Conservation (phyloP, 768 basidiomycete species). For the Leccinum longicurvipes region DNA sequence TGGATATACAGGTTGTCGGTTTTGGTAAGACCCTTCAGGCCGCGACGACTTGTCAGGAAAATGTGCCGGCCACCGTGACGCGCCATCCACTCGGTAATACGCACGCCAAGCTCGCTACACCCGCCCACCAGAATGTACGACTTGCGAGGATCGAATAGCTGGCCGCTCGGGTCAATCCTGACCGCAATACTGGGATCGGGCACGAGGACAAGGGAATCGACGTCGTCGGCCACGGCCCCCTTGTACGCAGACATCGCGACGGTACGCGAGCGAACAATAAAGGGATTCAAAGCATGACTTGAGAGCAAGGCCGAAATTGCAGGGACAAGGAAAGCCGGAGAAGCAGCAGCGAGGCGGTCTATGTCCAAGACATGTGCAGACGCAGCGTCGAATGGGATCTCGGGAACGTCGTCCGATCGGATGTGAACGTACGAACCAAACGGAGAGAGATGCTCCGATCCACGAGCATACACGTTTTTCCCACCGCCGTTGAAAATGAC, state of each 20-base stretch:
- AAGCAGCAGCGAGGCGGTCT: constrained; percentile 18
- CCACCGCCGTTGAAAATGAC: constrained; percentile 25
- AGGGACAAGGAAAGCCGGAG: constrained; percentile 18
- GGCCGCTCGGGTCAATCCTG: constrained; percentile 24
- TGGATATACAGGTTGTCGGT: constrained; percentile 28
- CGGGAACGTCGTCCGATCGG: constrained; percentile 11
- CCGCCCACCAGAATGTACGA: constrained; percentile 22
- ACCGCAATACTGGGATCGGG: constrained; percentile 5
- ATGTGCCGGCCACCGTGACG: constrained; percentile 31
- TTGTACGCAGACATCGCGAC: constrained; percentile 13
- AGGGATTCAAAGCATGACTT: constrained; percentile 17
- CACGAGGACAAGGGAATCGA: constrained; percentile 17
- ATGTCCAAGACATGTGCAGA: constrained; percentile 22
- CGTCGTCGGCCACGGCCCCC: neutral
- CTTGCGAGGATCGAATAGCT: constrained; percentile 31
- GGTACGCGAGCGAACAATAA: constrained; percentile 7
- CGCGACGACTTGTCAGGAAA: constrained; percentile 29
- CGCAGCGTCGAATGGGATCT: constrained; percentile 18
- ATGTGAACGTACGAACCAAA: constrained; percentile 27
- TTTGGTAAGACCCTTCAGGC: constrained; percentile 17
- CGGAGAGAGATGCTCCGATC: constrained; percentile 19
- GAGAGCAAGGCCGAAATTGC: constrained; percentile 17
- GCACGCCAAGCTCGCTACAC: constrained; percentile 23
- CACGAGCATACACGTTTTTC: constrained; percentile 13
- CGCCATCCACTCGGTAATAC: constrained; percentile 34